These are phyloP conservation scores for Saturnispora sanitii DNA, from an alignment of 805 yeast genomes.

Conservation along the genomic window DNA sequence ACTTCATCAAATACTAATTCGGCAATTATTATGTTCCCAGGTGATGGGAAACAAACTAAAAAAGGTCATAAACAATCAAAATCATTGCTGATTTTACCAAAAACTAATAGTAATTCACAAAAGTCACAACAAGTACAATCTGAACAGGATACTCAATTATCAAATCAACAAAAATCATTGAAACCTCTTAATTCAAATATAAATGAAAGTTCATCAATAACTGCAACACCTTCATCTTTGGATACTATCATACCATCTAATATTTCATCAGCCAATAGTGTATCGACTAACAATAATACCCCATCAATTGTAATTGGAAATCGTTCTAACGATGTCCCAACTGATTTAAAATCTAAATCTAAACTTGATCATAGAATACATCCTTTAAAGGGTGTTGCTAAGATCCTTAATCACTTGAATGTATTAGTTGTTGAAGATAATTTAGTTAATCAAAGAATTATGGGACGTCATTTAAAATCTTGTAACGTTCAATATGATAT, in stretches of 20 bases:
- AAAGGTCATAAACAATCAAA: slow-evolving; percentile 1
- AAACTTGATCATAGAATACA: slow-evolving; percentile 8
- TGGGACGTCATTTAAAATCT: slow-evolving; percentile 78
- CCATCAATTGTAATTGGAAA: background rate
- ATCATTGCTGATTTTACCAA: background rate
- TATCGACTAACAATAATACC: background rate
- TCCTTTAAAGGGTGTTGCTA: slow-evolving; percentile 25
- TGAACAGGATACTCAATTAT: too few species aligned
- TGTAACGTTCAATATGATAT: slow-evolving; percentile 77
- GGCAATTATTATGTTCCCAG: slow-evolving; percentile 43
- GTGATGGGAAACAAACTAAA: slow-evolving; percentile 21
- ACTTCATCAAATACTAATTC: slow-evolving; percentile 16
- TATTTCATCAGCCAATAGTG: background rate
- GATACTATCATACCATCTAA: slow-evolving; percentile 2
- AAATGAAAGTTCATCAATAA: background rate
- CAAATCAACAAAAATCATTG: too few species aligned
- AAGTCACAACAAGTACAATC: background rate
- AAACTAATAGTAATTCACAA: background rate
- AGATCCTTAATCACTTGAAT: slow-evolving; percentile 79
- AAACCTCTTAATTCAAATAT: background rate
- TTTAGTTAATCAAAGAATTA: slow-evolving; percentile 83
- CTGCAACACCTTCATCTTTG: slow-evolving; percentile 4
- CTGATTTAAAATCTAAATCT: background rate
- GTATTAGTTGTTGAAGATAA: slow-evolving; percentile 95
- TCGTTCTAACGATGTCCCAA: background rate